Conservation (phyloP, 2,329 filamentous ascomycete genomes). For the Drechslera avenae region DNA sequence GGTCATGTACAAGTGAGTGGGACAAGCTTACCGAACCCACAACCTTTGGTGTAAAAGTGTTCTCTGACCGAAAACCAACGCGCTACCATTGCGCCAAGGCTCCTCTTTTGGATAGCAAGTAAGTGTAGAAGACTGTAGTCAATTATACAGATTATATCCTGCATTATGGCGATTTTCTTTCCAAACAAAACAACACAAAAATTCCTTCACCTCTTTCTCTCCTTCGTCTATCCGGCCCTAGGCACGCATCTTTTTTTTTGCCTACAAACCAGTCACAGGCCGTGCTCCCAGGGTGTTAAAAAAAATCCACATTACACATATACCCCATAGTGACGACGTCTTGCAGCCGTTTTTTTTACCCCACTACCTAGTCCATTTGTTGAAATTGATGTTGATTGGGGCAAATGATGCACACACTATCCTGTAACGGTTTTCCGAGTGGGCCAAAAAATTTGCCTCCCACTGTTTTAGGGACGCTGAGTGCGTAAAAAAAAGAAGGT, state of each 20-base stretch:
- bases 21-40: slow-evolving; percentile 22
- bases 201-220: too few relatives aligned
- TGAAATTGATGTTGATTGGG: too few relatives aligned
- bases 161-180: too few relatives aligned
- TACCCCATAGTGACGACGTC: background rate
- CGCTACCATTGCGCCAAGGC: slow-evolving; percentile 35
- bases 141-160: background rate
- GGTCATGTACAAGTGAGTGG: background rate
- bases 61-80: slow-evolving; percentile 32
- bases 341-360: slow-evolving; percentile 2
- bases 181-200: too few relatives aligned
- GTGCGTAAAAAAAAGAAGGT: too few relatives aligned
- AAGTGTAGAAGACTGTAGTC: slow-evolving; percentile 10
- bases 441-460: background rate
- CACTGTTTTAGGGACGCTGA: too few relatives aligned
- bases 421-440: too few relatives aligned
- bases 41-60: slow-evolving; percentile 28
- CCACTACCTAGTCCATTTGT: background rate
- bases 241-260: background rate
- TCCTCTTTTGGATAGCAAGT: slow-evolving; percentile 19
- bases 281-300: background rate
- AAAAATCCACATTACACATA: background rate
- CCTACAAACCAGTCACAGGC: too few relatives aligned
- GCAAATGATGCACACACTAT: too few relatives aligned
- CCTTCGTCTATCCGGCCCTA: background rate